These are phyloP conservation scores for Hibiscus syriacus DNA, from an alignment of 345 rosid species.

Conservation along the genomic window DNA sequence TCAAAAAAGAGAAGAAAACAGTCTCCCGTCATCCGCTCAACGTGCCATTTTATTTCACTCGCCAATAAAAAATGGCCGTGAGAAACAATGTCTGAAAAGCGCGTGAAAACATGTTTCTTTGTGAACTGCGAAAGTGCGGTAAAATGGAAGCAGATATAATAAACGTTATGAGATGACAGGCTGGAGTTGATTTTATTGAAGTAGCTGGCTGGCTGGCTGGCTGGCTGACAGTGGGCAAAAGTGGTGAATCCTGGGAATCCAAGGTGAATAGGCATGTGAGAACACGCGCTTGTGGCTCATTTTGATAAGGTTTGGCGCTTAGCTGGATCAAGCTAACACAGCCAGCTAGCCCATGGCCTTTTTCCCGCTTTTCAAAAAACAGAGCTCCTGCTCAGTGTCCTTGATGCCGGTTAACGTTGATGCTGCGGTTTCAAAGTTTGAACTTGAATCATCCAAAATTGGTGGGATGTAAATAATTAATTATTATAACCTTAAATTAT, in stretches of 20 bases:
- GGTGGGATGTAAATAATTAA: too few relatives aligned
- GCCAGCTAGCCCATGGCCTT: not conserved
- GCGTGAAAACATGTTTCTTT: not conserved
- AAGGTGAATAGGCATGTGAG: conserved; percentile 16
- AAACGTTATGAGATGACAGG: conserved; percentile 16
- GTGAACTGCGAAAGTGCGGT: conserved; percentile 3
- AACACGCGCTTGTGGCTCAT: conserved; percentile 16
- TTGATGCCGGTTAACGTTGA: not conserved
- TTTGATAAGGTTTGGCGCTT: not conserved
- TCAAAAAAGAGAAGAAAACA: not conserved
- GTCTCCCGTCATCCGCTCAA: not conserved
- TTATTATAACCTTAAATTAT: too few relatives aligned
- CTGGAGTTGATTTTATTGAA: conserved; percentile 18
- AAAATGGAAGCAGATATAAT: not conserved
- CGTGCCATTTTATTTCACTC: not conserved
- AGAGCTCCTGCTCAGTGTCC: too few relatives aligned
- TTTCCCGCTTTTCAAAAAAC: not conserved
- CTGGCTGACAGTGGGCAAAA: conserved; percentile 3
- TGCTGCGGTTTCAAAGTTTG: not conserved
- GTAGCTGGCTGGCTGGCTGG: too few relatives aligned
- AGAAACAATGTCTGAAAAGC: not conserved
- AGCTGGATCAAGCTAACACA: conserved; percentile 1
- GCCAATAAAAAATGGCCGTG: not conserved
- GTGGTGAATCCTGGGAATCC: conserved; percentile 14
- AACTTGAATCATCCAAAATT: not conserved